Evolutionary conservation across 306 rosid genomes (phyloP), one percentile per base, ranked within the genome.

Genomic region (Rosa rugosa): DNA sequence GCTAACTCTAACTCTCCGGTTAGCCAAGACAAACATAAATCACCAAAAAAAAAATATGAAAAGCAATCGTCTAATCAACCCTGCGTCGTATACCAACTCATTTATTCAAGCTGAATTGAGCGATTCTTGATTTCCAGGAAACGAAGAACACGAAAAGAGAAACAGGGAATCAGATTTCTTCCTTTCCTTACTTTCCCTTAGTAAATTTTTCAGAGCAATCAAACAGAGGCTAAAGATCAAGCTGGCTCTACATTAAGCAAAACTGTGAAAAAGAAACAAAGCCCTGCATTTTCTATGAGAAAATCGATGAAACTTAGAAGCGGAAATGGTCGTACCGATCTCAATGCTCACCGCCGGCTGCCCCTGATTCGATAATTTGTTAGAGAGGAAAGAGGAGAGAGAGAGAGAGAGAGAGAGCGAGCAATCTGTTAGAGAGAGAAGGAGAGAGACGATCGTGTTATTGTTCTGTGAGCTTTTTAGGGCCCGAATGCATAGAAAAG

Each of bases 341-440:
- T 73, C 74, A 75, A 69, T 51, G 80, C 70, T 77, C 25, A 83
- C 88, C 82, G 83, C 84, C 84, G 86, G 85, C 88, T 72, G 79
- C 75, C 79, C 71, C 79, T 31, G 82, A 81, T 86, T 81, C 82
- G 77, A 81, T 62, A 67, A 75, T 62, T 59, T n/a, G 69, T 42
- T 50, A 53, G 71, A 45, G 84, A 72, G 65, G 50, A 57, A 72
- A 44, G 67, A 46, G 5, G 4, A 53, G 72, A 44, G 49, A n/a
- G 70, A 68, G 42, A 63, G 66, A 70, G 44, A 65, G 74, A 60
- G 73, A 18, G 69, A 45, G 42, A 11, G 69, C 62, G 60, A 69
- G 76, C 17, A 27, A 41, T 70, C 54, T 22, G 57, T 69, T 69
- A 50, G 72, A 66, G 27, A 45, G 80, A 66, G 62, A 36, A 75